These are phyloP conservation scores for Aspergillus pseudoglaucus DNA, from an alignment of 2,329 filamentous ascomycete genomes.

Conservation along the genomic window DNA sequence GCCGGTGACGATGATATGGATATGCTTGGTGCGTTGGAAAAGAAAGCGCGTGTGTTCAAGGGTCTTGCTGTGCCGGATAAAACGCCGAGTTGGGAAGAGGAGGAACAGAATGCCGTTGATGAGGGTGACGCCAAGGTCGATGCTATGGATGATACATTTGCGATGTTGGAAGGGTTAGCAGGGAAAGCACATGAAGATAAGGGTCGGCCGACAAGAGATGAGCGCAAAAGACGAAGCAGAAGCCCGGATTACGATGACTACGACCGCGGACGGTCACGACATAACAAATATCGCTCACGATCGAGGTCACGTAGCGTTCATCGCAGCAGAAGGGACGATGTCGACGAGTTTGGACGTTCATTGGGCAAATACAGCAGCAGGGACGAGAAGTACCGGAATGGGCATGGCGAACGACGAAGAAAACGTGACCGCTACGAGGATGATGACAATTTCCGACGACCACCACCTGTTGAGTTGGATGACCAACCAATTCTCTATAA, in stretches of 20 bases:
- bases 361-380: constrained; percentile 34
- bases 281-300: constrained; percentile 40
- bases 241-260: constrained; percentile 47
- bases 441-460: constrained; percentile 58
- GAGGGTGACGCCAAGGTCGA: constrained; percentile 46
- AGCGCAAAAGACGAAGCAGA: constrained; percentile 47
- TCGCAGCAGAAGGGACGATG: constrained; percentile 40
- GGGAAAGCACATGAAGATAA: constrained; percentile 50
- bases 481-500: constrained; percentile 76
- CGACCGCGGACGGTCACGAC: constrained; percentile 41
- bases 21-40: constrained; percentile 47
- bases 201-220: constrained; percentile 27
- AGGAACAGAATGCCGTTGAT: constrained; percentile 31
- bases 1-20: constrained; percentile 39
- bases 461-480: constrained; percentile 69
- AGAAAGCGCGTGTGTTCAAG: constrained; percentile 83
- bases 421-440: constrained; percentile 34
- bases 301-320: constrained; percentile 46
- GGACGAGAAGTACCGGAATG: constrained; percentile 36
- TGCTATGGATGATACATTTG: constrained; percentile 86
- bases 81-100: constrained; percentile 50
- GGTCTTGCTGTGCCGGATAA: constrained; percentile 83
- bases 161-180: constrained; percentile 79
- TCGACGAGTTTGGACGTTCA: constrained; percentile 54
- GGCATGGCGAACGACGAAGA: constrained; percentile 38